These are phyloP conservation scores for Fraxinus cuspidata DNA, from an alignment of 257 asterid genomes.

Conservation along the genomic window DNA sequence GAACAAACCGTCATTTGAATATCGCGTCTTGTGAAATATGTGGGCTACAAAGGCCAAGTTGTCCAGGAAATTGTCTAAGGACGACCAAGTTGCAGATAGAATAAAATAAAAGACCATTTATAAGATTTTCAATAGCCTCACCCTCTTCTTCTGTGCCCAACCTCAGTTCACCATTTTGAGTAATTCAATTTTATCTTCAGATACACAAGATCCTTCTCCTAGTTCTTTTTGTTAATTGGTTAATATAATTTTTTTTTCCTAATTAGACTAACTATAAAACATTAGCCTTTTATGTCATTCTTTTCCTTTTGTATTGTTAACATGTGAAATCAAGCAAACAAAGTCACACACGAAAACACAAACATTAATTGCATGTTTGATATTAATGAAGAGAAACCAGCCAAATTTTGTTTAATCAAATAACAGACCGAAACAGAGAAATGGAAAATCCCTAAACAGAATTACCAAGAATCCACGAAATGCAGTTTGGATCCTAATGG, in stretches of 20 bases:
- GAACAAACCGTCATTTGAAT: too few relatives aligned
- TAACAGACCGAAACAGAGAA: neutral
- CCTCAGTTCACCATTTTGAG: neutral
- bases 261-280: too few relatives aligned
- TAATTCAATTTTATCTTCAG: neutral
- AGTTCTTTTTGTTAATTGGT: neutral
- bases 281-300: neutral
- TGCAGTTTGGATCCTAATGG: slow-evolving; percentile 87
- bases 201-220: neutral
- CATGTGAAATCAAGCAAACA: neutral
- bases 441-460: neutral
- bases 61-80: neutral
- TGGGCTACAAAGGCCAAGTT: too few relatives aligned
- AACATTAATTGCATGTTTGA: neutral
- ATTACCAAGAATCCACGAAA: slow-evolving; percentile 89
- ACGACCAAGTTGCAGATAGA: neutral
- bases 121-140: neutral
- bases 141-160: neutral
- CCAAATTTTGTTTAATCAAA: too few relatives aligned
- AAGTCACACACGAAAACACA: neutral
- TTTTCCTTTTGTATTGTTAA: neutral
- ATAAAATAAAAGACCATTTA: neutral
- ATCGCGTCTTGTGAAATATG: too few relatives aligned
- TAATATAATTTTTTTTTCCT: too few relatives aligned
- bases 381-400: neutral